Evolutionary conservation across 495 filamentous ascomycete genomes (phyloP).

Genomic region (Aspergillus bertholletiae): DNA sequence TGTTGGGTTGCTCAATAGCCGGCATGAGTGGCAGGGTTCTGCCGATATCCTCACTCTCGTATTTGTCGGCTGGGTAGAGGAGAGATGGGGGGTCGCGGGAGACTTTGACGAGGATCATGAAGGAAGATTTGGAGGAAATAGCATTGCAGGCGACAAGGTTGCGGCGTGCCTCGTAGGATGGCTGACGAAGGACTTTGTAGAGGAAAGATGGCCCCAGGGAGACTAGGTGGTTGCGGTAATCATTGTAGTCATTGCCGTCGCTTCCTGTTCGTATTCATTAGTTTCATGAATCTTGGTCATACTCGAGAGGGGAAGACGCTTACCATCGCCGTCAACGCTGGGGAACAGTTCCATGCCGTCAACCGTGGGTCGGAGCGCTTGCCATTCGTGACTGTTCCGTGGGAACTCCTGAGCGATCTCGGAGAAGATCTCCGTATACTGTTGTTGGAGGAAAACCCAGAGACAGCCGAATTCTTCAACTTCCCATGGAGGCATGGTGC

Average conservation of each 20-base stretch:
- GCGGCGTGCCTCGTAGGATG: constrained; percentile 1
- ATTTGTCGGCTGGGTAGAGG: constrained; percentile 2
- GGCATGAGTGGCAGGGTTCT: background rate
- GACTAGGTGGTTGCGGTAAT: constrained; percentile 16
- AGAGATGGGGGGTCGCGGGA: background rate
- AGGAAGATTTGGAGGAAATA: constrained; percentile 10
- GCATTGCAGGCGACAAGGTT: constrained; percentile 8
- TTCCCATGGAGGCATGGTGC: constrained; percentile 14
- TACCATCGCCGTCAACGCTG: constrained; percentile 1
- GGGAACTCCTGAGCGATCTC: constrained; percentile 8
- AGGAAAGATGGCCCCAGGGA: constrained; percentile 13
- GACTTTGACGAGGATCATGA: constrained; percentile 8
- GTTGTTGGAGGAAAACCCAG: constrained; percentile 6
- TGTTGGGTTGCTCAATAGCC: constrained; percentile 1
- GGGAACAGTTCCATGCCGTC: constrained; percentile 3
- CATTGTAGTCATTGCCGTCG: constrained; percentile 7
- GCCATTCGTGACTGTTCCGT: constrained; percentile 3
- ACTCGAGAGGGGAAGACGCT: background rate
- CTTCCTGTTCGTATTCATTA: background rate
- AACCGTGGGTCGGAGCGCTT: constrained; percentile 1
- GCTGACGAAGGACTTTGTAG: constrained; percentile 3
- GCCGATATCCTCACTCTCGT: background rate
- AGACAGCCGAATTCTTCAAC: constrained; percentile 17
- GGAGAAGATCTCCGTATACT: constrained; percentile 6
- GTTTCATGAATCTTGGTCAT: background rate